Percentiles rank a stretch among this genome's conserved stretches.
Evolutionary conservation across 2,329 filamentous ascomycete species (phyloP).

Genomic region (Beauveria sp.): DNA sequence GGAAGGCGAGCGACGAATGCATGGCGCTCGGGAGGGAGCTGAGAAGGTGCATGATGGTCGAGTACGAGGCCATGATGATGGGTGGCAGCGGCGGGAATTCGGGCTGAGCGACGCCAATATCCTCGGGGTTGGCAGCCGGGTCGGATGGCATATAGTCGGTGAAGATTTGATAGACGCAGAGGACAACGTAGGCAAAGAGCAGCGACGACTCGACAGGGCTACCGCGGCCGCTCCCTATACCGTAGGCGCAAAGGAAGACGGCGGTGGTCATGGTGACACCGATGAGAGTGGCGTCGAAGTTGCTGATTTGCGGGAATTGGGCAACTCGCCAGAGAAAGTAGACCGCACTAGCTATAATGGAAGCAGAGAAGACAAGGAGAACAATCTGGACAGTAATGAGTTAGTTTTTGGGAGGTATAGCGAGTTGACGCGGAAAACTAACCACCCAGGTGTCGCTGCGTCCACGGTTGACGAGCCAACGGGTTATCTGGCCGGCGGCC

Average conservation of each 20-base stretch:
- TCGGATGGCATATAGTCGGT: slow-evolving; percentile 90
- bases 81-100: slow-evolving; percentile 95
- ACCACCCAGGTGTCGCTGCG: slow-evolving; percentile 96
- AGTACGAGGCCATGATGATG: slow-evolving; percentile 97
- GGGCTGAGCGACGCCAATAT: slow-evolving; percentile 51
- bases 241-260: slow-evolving; percentile 87
- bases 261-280: slow-evolving; percentile 88
- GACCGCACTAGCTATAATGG: slow-evolving; percentile 84
- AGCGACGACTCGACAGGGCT: slow-evolving; percentile 94
- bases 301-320: slow-evolving; percentile 86
- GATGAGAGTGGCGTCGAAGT: slow-evolving; percentile 85
- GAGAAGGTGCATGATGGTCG: slow-evolving; percentile 77
- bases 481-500: slow-evolving; percentile 85
- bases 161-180: slow-evolving; percentile 98
- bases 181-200: slow-evolving; percentile 93
- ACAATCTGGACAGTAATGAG: slow-evolving; percentile 57
- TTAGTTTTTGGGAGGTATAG: slow-evolving; percentile 14
- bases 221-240: slow-evolving; percentile 86
- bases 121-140: slow-evolving; percentile 46
- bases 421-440: slow-evolving; percentile 25
- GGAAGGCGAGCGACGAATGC: slow-evolving; percentile 75
- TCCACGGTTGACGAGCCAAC: slow-evolving; percentile 89
- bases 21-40: slow-evolving; percentile 77
- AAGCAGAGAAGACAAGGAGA: slow-evolving; percentile 79
- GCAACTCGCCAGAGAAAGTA: slow-evolving; percentile 97